phyloP scores from a whole-genome alignment of 73 alveolate species.

The Uronychia binucleata region DNA sequence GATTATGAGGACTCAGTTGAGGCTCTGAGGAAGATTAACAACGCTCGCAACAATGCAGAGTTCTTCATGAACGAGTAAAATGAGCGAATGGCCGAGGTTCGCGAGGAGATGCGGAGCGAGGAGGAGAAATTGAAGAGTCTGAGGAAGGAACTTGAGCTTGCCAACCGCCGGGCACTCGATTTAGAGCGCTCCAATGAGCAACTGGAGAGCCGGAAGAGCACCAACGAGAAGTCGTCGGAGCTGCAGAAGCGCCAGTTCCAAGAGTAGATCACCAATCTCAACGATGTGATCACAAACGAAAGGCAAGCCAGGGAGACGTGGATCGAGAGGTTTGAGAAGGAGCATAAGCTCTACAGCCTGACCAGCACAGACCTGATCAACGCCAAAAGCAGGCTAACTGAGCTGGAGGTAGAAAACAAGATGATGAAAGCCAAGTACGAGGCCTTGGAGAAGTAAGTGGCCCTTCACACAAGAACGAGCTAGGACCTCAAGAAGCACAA shows the following conservation, averaged over 20 bases:
- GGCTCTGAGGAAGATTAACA: constrained; percentile 33
- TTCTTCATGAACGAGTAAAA: constrained; percentile 10
- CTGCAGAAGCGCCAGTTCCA: constrained; percentile 53
- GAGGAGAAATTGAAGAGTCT: constrained; percentile 16
- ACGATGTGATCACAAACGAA: constrained; percentile 20
- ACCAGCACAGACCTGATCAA: constrained; percentile 17
- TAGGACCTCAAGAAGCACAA: background rate
- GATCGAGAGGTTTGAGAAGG: constrained; percentile 55
- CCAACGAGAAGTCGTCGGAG: constrained; percentile 48
- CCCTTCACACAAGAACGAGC: background rate
- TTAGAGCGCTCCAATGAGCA: constrained; percentile 47
- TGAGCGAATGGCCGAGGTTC: background rate
- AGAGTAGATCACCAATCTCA: constrained; percentile 46
- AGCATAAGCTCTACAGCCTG: constrained; percentile 25
- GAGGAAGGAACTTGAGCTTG: constrained; percentile 33
- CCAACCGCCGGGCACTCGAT: constrained; percentile 30
- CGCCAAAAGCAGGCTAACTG: constrained; percentile 10
- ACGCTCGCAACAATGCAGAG: constrained; percentile 54
- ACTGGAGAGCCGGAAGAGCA: constrained; percentile 45
- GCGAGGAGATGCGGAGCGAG: constrained; percentile 18
- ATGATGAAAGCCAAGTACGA: background rate
- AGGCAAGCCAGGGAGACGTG: constrained; percentile 49
- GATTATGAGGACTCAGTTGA: constrained; percentile 52
- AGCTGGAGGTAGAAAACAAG: background rate
- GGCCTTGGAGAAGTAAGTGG: background rate